phyloP scores from a whole-genome alignment of 2,329 filamentous ascomycete genomes.

The Balansia obtecta region DNA sequence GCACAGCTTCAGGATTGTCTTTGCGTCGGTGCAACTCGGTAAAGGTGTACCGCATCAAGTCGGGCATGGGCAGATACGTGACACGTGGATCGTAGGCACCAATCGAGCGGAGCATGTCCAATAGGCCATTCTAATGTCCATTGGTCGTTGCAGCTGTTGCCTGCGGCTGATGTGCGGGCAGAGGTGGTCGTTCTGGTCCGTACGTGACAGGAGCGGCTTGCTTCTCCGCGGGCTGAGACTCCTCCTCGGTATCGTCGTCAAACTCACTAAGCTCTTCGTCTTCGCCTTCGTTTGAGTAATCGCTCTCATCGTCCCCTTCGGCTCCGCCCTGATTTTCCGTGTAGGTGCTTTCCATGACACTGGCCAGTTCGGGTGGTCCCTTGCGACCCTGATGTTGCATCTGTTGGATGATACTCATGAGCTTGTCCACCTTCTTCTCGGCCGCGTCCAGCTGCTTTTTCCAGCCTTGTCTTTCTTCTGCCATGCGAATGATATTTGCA shows the following conservation, averaged over 20 bases:
- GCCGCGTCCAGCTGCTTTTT: conserved; percentile 48
- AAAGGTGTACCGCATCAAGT: background rate
- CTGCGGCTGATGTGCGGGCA: conserved; percentile 14
- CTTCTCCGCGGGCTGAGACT: conserved; percentile 25
- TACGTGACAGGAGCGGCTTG: conserved; percentile 26
- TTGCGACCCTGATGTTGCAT: conserved; percentile 93
- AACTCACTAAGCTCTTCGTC: conserved; percentile 53
- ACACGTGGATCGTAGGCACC: background rate
- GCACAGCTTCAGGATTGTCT: background rate
- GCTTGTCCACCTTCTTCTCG: conserved; percentile 72
- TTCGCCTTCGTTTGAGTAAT: conserved; percentile 50
- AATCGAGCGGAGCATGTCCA: conserved; percentile 4
- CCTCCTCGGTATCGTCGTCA: conserved; percentile 47
- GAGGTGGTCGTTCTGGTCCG: conserved; percentile 36
- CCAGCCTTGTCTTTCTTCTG: conserved; percentile 79
- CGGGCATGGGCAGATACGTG: background rate
- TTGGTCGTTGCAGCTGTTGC: conserved; percentile 21
- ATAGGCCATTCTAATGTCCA: conserved; percentile 25
- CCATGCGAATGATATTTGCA: conserved; percentile 93
- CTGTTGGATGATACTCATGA: conserved; percentile 87
- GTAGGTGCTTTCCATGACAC: conserved; percentile 47
- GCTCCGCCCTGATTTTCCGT: conserved; percentile 36
- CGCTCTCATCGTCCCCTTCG: conserved; percentile 44
- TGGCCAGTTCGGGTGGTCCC: conserved; percentile 50
- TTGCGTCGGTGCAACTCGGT: background rate